phyloP scores from a whole-genome alignment of 2,329 filamentous ascomycete genomes.

The Penicillium sp. region DNA sequence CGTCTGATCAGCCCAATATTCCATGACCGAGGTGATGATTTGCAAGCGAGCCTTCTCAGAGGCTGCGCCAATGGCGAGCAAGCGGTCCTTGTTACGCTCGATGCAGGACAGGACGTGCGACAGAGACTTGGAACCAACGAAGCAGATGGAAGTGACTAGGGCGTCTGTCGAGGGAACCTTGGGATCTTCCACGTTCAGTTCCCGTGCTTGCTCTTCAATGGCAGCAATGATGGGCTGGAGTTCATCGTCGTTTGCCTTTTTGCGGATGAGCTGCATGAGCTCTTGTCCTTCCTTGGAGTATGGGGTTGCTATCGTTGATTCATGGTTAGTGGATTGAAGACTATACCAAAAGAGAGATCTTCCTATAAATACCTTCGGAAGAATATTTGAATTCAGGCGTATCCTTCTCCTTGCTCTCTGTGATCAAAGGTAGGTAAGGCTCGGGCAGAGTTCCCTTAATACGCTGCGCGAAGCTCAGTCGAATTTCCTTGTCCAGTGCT shows the following conservation, averaged over 20 bases:
- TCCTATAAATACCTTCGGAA: slow-evolving; percentile 66
- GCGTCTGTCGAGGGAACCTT: slow-evolving; percentile 87
- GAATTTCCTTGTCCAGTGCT: slow-evolving; percentile 93
- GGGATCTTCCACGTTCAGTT: slow-evolving; percentile 70
- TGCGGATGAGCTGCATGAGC: slow-evolving; percentile 75
- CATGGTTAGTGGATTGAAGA: slow-evolving; percentile 18
- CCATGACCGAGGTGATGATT: slow-evolving; percentile 86
- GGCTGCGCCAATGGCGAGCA: slow-evolving; percentile 75
- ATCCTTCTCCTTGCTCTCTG: slow-evolving; percentile 88
- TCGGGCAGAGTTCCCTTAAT: slow-evolving; percentile 92
- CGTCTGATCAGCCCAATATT: slow-evolving; percentile 91
- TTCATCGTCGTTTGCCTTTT: slow-evolving; percentile 83
- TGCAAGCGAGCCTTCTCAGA: slow-evolving; percentile 79
- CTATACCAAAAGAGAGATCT: no score
- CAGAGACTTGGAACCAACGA: slow-evolving; percentile 90
- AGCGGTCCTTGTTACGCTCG: slow-evolving; percentile 87
- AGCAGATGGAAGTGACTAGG: slow-evolving; percentile 91
- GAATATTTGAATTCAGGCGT: slow-evolving; percentile 94
- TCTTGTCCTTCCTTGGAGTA: slow-evolving; percentile 85
- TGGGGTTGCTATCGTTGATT: slow-evolving; percentile 63
- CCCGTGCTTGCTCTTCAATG: slow-evolving; percentile 77
- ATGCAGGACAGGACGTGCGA: slow-evolving; percentile 96
- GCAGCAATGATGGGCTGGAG: slow-evolving; percentile 78
- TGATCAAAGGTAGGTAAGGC: slow-evolving; percentile 78
- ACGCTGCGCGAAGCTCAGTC: slow-evolving; percentile 91